Base-by-base conservation (phyloP, 495 filamentous ascomycete species). In the Talaromyces liani region DNA sequence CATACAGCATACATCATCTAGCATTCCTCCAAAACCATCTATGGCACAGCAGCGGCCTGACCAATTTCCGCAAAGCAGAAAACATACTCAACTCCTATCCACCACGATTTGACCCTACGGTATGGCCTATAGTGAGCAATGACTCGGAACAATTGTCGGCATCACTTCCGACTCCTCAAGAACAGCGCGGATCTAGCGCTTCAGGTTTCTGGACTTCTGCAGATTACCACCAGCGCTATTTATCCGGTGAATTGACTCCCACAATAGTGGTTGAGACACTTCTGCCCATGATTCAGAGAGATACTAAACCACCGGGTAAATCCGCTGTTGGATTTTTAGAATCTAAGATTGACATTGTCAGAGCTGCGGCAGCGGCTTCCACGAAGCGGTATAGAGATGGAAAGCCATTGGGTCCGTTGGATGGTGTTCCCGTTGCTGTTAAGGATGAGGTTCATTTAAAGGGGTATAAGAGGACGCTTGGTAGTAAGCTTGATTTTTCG, bases 401-500 rank as follows among this genome's bases (percentile, higher is more conserved):
- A 0, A 79, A 76, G 56, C 77, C 87, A 14, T 72, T 90, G 0
- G 80, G 88, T 2, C 72, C 89, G 0, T 76, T 97, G 6, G 93
- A 97, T 65, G 93, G 93, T 6, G 82, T 97, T 14, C 92, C 92
- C 0, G 84, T 96, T 53, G 91, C 88, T 1, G 85, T 96, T 56
- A 97, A 84, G 74, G 93, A 96, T 72, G 92, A 97, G 68, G 82
- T 87, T 24, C 84, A 89, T 65, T 76, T 97, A 3, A 80, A 85
- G 31, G 91, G 91, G 1, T 93, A 93, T 65, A 78, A 84, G 34
- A 87, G 83, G 59, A 86, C 79, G 18, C 71, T 89, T 45, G 91
- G 85, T 10, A 84, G 83, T 29, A 77, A 78, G 59, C 76, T 83
- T 22, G 83, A 87, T 66, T 86, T 85, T 61, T 74, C 81, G 20